Evolutionary conservation across 805 yeast genomes (phyloP).

Genomic region (Wickerhamiella domercqiae): DNA sequence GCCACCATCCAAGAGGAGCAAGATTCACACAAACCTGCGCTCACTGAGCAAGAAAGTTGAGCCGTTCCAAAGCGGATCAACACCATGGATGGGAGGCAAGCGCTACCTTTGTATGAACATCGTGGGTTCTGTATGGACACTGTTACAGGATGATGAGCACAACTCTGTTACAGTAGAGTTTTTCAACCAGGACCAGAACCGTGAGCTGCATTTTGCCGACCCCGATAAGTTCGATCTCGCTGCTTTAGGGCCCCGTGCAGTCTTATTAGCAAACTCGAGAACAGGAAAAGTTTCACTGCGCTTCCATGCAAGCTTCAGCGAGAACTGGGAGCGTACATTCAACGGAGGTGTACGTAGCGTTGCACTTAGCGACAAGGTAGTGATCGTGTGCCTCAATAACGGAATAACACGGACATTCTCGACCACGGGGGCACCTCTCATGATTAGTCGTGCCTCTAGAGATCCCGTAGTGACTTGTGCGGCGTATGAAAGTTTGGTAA

Average conservation of each 20-base stretch:
- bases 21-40: too few species aligned
- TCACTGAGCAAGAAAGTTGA: slow-evolving; percentile 10
- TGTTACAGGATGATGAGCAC: slow-evolving; percentile 39
- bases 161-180: slow-evolving; percentile 75
- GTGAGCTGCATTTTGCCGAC: slow-evolving; percentile 80
- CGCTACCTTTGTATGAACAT: slow-evolving; percentile 69
- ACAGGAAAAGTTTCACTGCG: slow-evolving; percentile 39
- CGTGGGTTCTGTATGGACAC: slow-evolving; percentile 71
- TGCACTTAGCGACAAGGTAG: slow-evolving; percentile 45
- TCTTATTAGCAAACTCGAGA: slow-evolving; percentile 40
- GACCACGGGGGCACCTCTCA: slow-evolving; percentile 54
- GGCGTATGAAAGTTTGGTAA: slow-evolving; percentile 41
- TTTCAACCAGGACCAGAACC: slow-evolving; percentile 58
- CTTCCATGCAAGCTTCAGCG: slow-evolving; percentile 47
- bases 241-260: slow-evolving; percentile 50
- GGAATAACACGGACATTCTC: slow-evolving; percentile 67
- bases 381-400: slow-evolving; percentile 54
- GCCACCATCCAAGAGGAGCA: neutral
- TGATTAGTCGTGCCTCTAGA: slow-evolving; percentile 32
- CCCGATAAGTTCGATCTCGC: slow-evolving; percentile 57
- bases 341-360: slow-evolving; percentile 41
- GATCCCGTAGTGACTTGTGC: slow-evolving; percentile 60
- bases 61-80: slow-evolving; percentile 77
- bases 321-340: slow-evolving; percentile 46
- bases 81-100: slow-evolving; percentile 62